phyloP scores from a whole-genome alignment of 2,329 filamentous ascomycete genomes.

The Stylonectria norvegica region DNA sequence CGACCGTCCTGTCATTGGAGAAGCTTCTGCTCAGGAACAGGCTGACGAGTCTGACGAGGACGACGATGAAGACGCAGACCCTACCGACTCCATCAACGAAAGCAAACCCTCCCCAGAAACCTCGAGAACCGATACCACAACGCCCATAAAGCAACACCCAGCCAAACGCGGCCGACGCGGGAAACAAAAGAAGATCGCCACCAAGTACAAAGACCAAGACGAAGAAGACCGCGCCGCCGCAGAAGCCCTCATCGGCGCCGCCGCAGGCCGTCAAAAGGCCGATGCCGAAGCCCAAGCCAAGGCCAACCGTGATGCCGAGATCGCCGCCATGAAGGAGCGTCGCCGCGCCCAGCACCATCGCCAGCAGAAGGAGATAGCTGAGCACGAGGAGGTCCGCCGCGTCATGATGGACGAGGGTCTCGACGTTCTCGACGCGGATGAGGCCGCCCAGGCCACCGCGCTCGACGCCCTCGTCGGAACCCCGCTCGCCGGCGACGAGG shows the following conservation, averaged over 20 bases:
- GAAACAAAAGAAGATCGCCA: conserved; percentile 82
- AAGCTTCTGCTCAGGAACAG: conserved; percentile 22
- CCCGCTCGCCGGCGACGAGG: conserved; percentile 77
- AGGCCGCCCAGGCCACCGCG: conserved; percentile 50
- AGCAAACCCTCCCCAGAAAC: conserved; percentile 8
- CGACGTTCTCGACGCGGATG: conserved; percentile 58
- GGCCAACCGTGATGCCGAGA: conserved; percentile 63
- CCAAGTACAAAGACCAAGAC: conserved; percentile 91
- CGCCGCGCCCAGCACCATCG: conserved; percentile 76
- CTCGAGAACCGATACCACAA: conserved; percentile 9
- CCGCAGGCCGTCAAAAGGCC: conserved; percentile 62
- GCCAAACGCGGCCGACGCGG: conserved; percentile 70
- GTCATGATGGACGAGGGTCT: conserved; percentile 57
- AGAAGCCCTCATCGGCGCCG: conserved; percentile 80
- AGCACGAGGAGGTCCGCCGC: conserved; percentile 68
- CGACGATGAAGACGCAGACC: conserved; percentile 26
- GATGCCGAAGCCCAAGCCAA: conserved; percentile 67
- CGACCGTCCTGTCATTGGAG: conserved; percentile 19
- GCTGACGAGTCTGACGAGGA: conserved; percentile 34
- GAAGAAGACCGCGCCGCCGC: conserved; percentile 86
- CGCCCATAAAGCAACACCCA: conserved; percentile 37
- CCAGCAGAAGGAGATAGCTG: conserved; percentile 70
- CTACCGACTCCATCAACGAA: conserved; percentile 4
- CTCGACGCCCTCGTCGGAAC: conserved; percentile 74
- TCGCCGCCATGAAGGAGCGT: conserved; percentile 68